Conservation (phyloP, 2,329 filamentous ascomycete species). For the Cladorrhinum sp. region DNA sequence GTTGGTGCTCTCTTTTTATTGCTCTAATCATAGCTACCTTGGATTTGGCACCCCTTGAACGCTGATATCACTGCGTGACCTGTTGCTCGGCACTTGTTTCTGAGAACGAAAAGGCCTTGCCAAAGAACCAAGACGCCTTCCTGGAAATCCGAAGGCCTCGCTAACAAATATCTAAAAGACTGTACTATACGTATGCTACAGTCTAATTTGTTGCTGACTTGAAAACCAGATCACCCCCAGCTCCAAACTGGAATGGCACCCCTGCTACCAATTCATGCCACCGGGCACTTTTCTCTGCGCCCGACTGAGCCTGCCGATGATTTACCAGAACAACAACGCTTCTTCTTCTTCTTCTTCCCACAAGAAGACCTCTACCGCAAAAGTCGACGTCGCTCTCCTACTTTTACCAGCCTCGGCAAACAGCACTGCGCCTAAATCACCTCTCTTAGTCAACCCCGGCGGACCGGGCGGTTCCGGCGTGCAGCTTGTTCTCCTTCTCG, state of each 20-base stretch:
- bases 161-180: too few species aligned
- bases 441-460: conserved; percentile 45
- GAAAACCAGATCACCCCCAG: conserved; percentile 45
- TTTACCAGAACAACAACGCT: conserved; percentile 41
- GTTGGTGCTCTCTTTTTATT: conserved; percentile 6
- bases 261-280: conserved; percentile 34
- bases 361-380: conserved; percentile 30
- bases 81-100: too few species aligned
- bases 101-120: too few species aligned
- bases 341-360: conserved; percentile 34
- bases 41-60: too few species aligned
- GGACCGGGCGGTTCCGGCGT: conserved; percentile 46
- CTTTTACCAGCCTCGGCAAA: conserved; percentile 32
- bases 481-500: conserved; percentile 28
- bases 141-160: too few species aligned
- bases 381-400: conserved; percentile 39
- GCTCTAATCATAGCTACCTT: too few species aligned
- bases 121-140: too few species aligned
- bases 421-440: conserved; percentile 36
- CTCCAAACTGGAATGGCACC: conserved; percentile 43
- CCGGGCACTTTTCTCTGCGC: conserved; percentile 37
- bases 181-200: too few species aligned
- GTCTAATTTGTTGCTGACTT: too few species aligned
- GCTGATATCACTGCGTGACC: too few species aligned
- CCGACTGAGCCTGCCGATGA: conserved; percentile 46